These are phyloP conservation scores for Pichia sp. DNA, from an alignment of 1,139 yeast genomes.

Conservation along the genomic window DNA sequence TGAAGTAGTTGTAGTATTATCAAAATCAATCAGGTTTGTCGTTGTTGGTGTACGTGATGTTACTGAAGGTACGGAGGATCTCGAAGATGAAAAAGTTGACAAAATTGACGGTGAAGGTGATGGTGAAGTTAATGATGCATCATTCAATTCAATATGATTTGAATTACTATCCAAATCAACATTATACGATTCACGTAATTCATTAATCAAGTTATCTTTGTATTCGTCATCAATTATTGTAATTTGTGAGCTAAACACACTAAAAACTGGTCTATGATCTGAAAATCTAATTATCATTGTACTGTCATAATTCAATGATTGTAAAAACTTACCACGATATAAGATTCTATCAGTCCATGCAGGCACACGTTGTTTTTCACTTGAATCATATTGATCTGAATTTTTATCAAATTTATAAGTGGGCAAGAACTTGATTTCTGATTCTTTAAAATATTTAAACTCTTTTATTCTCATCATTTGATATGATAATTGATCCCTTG, in stretches of 20 bases:
- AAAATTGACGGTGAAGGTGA: conserved; percentile 15
- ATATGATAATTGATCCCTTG: conserved; percentile 66
- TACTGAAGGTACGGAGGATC: conserved; percentile 11
- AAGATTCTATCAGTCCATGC: conserved; percentile 95
- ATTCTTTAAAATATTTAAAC: conserved; percentile 52
- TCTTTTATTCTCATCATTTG: conserved; percentile 65
- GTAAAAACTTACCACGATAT: conserved; percentile 47
- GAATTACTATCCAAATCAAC: conserved; percentile 16
- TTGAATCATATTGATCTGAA: conserved; percentile 66
- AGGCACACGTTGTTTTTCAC: conserved; percentile 89
- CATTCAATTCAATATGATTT: conserved; percentile 25
- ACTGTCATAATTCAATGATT: conserved; percentile 55
- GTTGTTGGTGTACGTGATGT: conserved; percentile 13
- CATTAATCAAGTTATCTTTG: conserved; percentile 44
- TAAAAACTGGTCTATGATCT: conserved; percentile 90
- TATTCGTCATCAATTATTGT: conserved; percentile 55
- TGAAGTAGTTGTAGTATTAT: conserved; percentile 5
- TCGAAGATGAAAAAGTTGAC: conserved; percentile 12
- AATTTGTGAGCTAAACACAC: conserved; percentile 60
- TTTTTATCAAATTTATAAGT: conserved; percentile 92
- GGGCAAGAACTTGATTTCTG: conserved; percentile 71
- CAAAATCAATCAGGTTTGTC: conserved; percentile 23
- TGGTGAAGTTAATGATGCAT: conserved; percentile 14
- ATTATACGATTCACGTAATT: conserved; percentile 47
- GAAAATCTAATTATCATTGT: conserved; percentile 55